A percentile compares a stretch with the other conserved stretches of the same genome.
phyloP scores from a whole-genome alignment of 345 rosid genomes.

The Firmiana major region DNA sequence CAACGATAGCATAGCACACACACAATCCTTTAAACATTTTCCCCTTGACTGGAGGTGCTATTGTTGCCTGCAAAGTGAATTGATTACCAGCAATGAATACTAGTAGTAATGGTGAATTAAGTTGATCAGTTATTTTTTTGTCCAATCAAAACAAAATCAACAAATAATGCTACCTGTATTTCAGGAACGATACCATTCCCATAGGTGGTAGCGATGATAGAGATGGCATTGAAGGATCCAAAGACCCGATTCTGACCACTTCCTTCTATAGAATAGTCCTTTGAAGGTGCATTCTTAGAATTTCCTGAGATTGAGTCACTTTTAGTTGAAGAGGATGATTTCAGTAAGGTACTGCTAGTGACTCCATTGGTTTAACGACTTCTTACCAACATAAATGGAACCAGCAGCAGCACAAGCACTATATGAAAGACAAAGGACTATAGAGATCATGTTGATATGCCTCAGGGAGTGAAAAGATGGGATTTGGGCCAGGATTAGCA shows the following conservation, averaged over 20 bases:
- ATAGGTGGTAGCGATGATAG: constrained; percentile 43
- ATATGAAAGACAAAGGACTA: constrained; percentile 42
- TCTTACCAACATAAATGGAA: constrained; percentile 36
- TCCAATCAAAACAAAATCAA: no score
- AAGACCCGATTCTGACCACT: constrained; percentile 21
- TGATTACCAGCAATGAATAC: not conserved
- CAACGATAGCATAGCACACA: constrained; percentile 35
- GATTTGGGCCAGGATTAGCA: constrained; percentile 40
- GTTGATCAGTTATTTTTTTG: no score
- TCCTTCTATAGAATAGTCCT: constrained; percentile 37
- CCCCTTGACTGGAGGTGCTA: constrained; percentile 50
- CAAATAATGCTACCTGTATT: constrained; percentile 37
- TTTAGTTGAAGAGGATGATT: not conserved
- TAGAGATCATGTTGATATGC: constrained; percentile 46
- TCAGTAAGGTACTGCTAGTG: not conserved
- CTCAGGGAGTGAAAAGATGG: constrained; percentile 67
- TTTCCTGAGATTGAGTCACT: constrained; percentile 27
- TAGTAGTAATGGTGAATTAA: no score
- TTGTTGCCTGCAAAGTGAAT: constrained; percentile 35
- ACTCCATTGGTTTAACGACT: no score
- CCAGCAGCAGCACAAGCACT: constrained; percentile 37
- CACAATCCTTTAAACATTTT: constrained; percentile 58
- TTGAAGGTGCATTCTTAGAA: constrained; percentile 33
- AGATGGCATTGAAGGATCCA: constrained; percentile 36
- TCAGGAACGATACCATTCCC: constrained; percentile 54